These are phyloP conservation scores for Botrytis galanthina DNA, from an alignment of 2,329 filamentous ascomycete genomes.

Conservation along the genomic window DNA sequence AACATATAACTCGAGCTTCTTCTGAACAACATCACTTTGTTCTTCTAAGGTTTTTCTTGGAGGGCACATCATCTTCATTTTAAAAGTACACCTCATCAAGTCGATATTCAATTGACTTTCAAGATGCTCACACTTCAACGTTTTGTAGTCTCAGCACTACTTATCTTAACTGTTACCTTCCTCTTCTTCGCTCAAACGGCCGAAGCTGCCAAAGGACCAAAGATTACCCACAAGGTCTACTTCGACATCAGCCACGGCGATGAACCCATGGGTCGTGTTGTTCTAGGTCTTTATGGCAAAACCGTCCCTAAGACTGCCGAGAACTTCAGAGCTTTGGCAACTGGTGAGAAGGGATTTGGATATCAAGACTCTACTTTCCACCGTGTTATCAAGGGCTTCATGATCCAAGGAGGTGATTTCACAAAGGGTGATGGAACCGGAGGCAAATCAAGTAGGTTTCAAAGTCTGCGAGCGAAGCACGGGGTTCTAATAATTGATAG, in stretches of 20 bases:
- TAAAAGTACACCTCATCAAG: slow-evolving; percentile 20
- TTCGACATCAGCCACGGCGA: slow-evolving; percentile 81
- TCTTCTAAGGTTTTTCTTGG: neutral
- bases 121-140: slow-evolving; percentile 75
- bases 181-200: slow-evolving; percentile 73
- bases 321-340: slow-evolving; percentile 78
- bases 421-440: slow-evolving; percentile 79
- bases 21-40: neutral
- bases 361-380: slow-evolving; percentile 58
- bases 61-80: neutral
- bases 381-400: slow-evolving; percentile 86
- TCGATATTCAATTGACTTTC: slow-evolving; percentile 34
- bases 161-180: slow-evolving; percentile 73
- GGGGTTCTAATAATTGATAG: slow-evolving; percentile 41
- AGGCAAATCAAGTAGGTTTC: slow-evolving; percentile 73
- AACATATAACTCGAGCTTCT: slow-evolving; percentile 25
- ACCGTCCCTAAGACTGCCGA: slow-evolving; percentile 73
- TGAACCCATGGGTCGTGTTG: slow-evolving; percentile 69
- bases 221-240: slow-evolving; percentile 94
- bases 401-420: slow-evolving; percentile 91
- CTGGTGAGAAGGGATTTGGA: slow-evolving; percentile 59
- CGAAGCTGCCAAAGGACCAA: slow-evolving; percentile 79
- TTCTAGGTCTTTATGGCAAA: slow-evolving; percentile 83
- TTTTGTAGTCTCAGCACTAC: slow-evolving; percentile 67
- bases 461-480: neutral